phyloP scores from a whole-genome alignment of 2,329 filamentous ascomycete species.

The Thermoascus crustaceus region DNA sequence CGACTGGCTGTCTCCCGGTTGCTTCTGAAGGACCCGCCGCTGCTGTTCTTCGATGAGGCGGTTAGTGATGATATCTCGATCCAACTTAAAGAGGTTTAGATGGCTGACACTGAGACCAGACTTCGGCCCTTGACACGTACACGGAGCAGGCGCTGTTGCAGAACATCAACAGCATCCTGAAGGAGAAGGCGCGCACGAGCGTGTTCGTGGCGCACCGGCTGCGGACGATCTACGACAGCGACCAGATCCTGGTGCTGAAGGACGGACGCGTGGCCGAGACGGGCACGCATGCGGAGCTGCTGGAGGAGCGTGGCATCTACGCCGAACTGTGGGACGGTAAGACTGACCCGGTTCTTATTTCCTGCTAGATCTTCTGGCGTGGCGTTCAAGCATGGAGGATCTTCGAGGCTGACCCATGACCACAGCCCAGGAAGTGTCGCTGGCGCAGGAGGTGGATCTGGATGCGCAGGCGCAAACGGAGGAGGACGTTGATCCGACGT shows the following conservation, averaged over 20 bases:
- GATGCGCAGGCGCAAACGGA: conserved; percentile 36
- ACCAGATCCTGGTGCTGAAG: conserved; percentile 84
- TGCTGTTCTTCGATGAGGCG: conserved; percentile 92
- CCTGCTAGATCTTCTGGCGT: too few species aligned
- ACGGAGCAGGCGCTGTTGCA: conserved; percentile 84
- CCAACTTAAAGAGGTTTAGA: not conserved
- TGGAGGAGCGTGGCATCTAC: conserved; percentile 67
- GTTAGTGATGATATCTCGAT: conserved; percentile 32
- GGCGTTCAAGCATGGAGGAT: too few species aligned
- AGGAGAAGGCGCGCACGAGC: conserved; percentile 80
- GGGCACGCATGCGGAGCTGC: conserved; percentile 77
- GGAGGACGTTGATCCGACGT: conserved; percentile 17
- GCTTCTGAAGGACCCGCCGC: conserved; percentile 78
- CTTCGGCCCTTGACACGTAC: conserved; percentile 83
- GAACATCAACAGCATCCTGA: conserved; percentile 87
- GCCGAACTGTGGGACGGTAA: conserved; percentile 82
- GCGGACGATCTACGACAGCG: conserved; percentile 86
- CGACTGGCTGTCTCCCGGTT: conserved; percentile 74
- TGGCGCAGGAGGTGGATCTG: conserved; percentile 29
- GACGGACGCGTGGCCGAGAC: conserved; percentile 78
- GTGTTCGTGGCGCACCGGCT: conserved; percentile 92
- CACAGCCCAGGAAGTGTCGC: conserved; percentile 54
- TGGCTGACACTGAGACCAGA: conserved; percentile 37
- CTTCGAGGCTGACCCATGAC: too few species aligned
- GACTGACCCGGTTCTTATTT: conserved; percentile 28